A percentile compares a stretch with the other conserved stretches of the same genome.
Evolutionary conservation across 371 early-diverging fungal genomes (phyloP).

Genomic region (Funneliformis caledonium): DNA sequence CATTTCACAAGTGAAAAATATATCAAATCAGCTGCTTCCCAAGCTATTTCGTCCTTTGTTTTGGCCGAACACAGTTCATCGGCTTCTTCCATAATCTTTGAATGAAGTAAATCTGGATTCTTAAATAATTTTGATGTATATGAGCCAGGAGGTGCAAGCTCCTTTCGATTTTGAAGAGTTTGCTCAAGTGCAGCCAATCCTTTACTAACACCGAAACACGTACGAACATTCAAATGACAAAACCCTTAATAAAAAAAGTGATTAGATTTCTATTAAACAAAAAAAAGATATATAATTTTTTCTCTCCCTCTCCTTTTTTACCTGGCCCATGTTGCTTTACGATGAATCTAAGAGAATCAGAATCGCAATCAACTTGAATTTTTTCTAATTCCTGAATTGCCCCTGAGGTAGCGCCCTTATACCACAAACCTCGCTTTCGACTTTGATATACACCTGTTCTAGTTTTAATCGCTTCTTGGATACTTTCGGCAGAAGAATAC

Average conservation of each 20-base stretch:
- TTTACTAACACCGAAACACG: conserved; percentile 86
- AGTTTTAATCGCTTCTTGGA: conserved; percentile 78
- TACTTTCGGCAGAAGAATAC: conserved; percentile 85
- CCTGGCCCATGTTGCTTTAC: conserved; percentile 89
- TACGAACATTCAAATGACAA: conserved; percentile 91
- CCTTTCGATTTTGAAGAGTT: conserved; percentile 69
- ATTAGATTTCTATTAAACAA: neutral
- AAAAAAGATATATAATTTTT: neutral
- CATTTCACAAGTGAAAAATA: conserved; percentile 95
- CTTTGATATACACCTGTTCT: conserved; percentile 92
- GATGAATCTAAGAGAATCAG: conserved; percentile 84
- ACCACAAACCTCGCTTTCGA: conserved; percentile 91
- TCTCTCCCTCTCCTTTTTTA: conserved; percentile 43
- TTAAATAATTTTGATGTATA: conserved; percentile 91
- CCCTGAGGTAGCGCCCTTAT: conserved; percentile 94
- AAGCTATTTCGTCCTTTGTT: conserved; percentile 79
- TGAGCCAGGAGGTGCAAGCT: conserved; percentile 80
- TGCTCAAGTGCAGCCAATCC: conserved; percentile 77
- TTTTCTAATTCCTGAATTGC: conserved; percentile 83
- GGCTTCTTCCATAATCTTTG: conserved; percentile 97
- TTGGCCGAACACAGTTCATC: conserved; percentile 88
- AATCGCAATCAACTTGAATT: conserved; percentile 89
- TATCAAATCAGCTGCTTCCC: conserved; percentile 96
- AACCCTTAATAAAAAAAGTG: conserved; percentile 65
- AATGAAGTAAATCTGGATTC: conserved; percentile 77